Conservation (phyloP, 2,329 filamentous ascomycete genomes). For the Fusarium floridanum region DNA sequence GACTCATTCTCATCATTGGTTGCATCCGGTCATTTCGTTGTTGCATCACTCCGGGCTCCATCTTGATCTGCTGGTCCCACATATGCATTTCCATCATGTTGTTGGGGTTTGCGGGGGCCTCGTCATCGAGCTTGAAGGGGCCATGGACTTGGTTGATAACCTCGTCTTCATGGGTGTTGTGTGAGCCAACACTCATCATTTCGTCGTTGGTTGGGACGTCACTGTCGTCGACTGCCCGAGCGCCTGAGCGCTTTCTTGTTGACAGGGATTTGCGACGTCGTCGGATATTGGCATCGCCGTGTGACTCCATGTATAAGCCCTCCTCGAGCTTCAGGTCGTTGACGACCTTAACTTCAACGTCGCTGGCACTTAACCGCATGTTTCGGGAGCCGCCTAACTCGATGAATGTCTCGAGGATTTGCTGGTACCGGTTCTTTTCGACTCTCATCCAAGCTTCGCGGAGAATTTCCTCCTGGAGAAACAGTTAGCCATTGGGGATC, state of each 20-base stretch:
- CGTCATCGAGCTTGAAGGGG: slow-evolving; percentile 46
- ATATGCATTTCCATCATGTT: slow-evolving; percentile 48
- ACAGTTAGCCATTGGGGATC: slow-evolving; percentile 16
- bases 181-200: slow-evolving; percentile 53
- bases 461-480: slow-evolving; percentile 55
- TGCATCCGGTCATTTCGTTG: slow-evolving; percentile 39
- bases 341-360: slow-evolving; percentile 65
- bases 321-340: slow-evolving; percentile 57
- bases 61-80: slow-evolving; percentile 50
- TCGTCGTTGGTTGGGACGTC: slow-evolving; percentile 55
- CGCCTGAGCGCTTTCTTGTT: slow-evolving; percentile 44
- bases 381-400: slow-evolving; percentile 63
- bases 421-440: slow-evolving; percentile 59
- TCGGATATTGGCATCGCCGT: slow-evolving; percentile 52
- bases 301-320: slow-evolving; percentile 55
- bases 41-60: slow-evolving; percentile 43
- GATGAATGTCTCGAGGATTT: slow-evolving; percentile 59
- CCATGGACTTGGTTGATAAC: slow-evolving; percentile 52
- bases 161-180: slow-evolving; percentile 52
- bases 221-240: slow-evolving; percentile 35
- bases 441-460: slow-evolving; percentile 55
- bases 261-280: slow-evolving; percentile 58
- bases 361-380: slow-evolving; percentile 62
- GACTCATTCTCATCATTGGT: slow-evolving; percentile 39
- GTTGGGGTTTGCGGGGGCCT: slow-evolving; percentile 32